phyloP scores from a whole-genome alignment of 1,139 yeast genomes.

The Diutina sp. region DNA sequence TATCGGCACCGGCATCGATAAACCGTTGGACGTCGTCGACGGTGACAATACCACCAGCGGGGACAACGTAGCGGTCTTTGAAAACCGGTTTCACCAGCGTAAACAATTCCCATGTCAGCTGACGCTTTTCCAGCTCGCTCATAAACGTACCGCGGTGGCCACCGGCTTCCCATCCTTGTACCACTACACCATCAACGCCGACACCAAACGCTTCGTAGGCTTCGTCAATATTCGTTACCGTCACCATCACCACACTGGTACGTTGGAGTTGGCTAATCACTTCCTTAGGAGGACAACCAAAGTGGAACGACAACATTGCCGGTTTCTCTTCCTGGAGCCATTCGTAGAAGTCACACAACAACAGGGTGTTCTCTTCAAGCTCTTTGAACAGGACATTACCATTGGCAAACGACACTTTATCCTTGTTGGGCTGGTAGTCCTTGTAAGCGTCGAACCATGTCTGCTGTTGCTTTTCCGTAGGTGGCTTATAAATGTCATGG shows the following conservation, averaged over 20 bases:
- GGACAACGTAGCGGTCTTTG: slow-evolving; percentile 16
- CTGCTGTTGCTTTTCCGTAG: slow-evolving; percentile 9
- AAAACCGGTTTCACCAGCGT: slow-evolving; percentile 9
- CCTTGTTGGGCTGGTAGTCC: background rate
- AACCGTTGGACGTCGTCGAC: slow-evolving; percentile 13
- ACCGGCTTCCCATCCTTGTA: slow-evolving; percentile 44
- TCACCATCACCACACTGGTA: slow-evolving; percentile 37
- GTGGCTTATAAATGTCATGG: slow-evolving; percentile 18
- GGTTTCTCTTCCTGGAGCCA: slow-evolving; percentile 8
- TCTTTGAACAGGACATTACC: slow-evolving; percentile 25
- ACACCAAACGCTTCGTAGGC: slow-evolving; percentile 13
- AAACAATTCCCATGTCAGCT: slow-evolving; percentile 23
- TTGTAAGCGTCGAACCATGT: slow-evolving; percentile 13
- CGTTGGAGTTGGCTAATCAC: slow-evolving; percentile 28
- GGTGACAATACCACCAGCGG: slow-evolving; percentile 33
- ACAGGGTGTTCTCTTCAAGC: slow-evolving; percentile 10
- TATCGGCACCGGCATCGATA: slow-evolving; percentile 26
- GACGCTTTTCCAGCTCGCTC: slow-evolving; percentile 17
- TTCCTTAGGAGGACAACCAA: slow-evolving; percentile 27
- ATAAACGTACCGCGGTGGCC: slow-evolving; percentile 39
- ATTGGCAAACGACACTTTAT: slow-evolving; percentile 8
- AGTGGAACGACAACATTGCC: slow-evolving; percentile 33
- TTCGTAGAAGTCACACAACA: slow-evolving; percentile 7
- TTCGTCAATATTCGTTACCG: slow-evolving; percentile 29
- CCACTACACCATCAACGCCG: slow-evolving; percentile 27